These are phyloP conservation scores for Aristolochia contorta DNA, from an alignment of 164 flowering plant genomes.

Conservation along the genomic window DNA sequence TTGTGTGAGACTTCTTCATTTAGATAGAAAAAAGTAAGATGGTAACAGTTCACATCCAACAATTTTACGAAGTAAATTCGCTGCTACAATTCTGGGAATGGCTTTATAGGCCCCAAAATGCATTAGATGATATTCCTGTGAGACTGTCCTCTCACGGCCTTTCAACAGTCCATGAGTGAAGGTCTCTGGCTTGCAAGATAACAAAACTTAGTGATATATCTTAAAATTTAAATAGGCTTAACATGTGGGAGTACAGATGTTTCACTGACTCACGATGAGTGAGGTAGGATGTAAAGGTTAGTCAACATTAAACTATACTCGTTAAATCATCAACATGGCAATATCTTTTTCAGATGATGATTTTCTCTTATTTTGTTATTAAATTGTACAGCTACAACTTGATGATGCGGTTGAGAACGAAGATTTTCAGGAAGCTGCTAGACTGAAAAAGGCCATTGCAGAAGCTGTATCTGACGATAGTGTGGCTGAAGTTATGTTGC, in stretches of 20 bases:
- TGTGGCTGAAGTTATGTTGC: conserved; percentile 74
- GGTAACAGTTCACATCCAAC: no score
- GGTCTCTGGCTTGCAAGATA: no score
- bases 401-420: conserved; percentile 93
- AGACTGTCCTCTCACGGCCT: no score
- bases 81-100: no score
- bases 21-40: no score
- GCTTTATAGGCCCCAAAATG: no score
- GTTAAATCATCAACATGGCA: not conserved
- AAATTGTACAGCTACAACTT: conserved; percentile 66
- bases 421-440: conserved; percentile 80
- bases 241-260: not conserved
- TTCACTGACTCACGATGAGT: not conserved
- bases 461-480: conserved; percentile 68
- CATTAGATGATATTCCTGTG: no score
- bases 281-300: not conserved
- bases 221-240: not conserved
- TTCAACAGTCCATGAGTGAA: no score
- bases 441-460: conserved; percentile 59
- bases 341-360: not conserved
- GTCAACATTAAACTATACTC: not conserved
- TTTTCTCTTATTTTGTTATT: not conserved
- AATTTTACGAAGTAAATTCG: no score
- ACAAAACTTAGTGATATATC: not conserved
- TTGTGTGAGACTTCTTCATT: not conserved